Conservation (phyloP, 2,329 filamentous ascomycete species). For the Arthrobotrys pseudoclavata region DNA sequence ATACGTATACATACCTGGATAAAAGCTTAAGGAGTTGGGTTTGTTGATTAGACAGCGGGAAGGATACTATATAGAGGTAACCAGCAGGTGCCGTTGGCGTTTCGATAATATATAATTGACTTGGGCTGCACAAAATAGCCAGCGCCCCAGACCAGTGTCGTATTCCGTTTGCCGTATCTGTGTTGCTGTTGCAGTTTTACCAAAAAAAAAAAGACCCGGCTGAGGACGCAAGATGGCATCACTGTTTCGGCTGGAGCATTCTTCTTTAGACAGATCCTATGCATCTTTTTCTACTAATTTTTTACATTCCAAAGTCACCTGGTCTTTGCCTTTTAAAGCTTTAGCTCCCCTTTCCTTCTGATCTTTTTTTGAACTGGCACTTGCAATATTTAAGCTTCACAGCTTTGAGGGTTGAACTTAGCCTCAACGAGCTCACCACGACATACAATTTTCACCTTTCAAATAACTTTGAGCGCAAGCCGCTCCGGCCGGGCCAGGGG, state of each 20-base stretch:
- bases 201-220: conserved; percentile 25
- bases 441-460: conserved; percentile 31
- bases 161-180: conserved; percentile 10
- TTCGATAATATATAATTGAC: conserved; percentile 3
- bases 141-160: background rate
- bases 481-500: conserved; percentile 18
- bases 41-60: background rate
- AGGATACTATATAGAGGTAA: conserved; percentile 14
- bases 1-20: background rate
- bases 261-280: conserved; percentile 13
- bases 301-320: conserved; percentile 60
- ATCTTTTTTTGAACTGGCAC: conserved; percentile 36
- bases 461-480: conserved; percentile 5
- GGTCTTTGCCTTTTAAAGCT: conserved; percentile 63
- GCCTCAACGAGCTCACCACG: conserved; percentile 21
- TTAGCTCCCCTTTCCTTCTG: conserved; percentile 56
- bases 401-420: conserved; percentile 45
- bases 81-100: background rate
- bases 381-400: conserved; percentile 52
- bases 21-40: conserved; percentile 20
- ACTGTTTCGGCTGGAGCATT: conserved; percentile 42
- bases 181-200: conserved; percentile 51
- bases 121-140: background rate
- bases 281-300: conserved; percentile 23
- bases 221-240: conserved; percentile 33